Percentiles rank a stretch among this genome's conserved stretches.
These are phyloP conservation scores for Cordyceps farinosa DNA, from an alignment of 2,329 filamentous ascomycete genomes.

Conservation along the genomic window DNA sequence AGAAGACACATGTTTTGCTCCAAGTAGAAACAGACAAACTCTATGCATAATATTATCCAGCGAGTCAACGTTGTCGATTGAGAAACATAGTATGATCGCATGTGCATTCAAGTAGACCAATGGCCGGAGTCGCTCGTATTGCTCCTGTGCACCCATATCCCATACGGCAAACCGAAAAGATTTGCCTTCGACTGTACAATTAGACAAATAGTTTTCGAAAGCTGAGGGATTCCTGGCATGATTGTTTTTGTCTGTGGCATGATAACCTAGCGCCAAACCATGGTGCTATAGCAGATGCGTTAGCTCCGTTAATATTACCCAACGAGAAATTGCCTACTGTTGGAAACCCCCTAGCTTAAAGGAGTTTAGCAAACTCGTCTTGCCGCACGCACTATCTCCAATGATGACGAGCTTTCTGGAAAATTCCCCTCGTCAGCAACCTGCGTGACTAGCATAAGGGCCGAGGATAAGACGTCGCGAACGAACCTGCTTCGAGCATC, in stretches of 20 bases:
- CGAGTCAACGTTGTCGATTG: background rate
- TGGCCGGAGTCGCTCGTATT: background rate
- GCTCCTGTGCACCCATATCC: background rate
- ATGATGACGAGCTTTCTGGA: too few relatives aligned
- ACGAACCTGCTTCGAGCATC: too few relatives aligned
- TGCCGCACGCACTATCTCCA: too few relatives aligned
- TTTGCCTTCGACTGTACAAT: background rate
- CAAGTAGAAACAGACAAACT: too few relatives aligned
- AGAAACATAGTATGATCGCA: background rate
- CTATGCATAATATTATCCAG: background rate
- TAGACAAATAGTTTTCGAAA: background rate
- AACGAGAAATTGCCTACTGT: background rate
- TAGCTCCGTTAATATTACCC: background rate
- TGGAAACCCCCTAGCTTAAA: conserved; percentile 3
- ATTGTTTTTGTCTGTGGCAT: too few relatives aligned
- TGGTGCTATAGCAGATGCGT: background rate
- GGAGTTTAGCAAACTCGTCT: background rate
- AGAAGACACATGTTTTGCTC: too few relatives aligned
- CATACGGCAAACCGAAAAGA: background rate
- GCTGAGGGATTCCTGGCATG: too few relatives aligned
- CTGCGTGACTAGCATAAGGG: too few relatives aligned
- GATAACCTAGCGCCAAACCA: too few relatives aligned
- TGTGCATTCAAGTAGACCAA: background rate
- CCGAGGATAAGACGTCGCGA: too few relatives aligned
- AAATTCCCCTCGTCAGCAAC: too few relatives aligned